Percentiles rank a stretch among this genome's conserved stretches.
These are phyloP conservation scores for Quercus phellos DNA, from an alignment of 331 rosid genomes.

Conservation along the genomic window DNA sequence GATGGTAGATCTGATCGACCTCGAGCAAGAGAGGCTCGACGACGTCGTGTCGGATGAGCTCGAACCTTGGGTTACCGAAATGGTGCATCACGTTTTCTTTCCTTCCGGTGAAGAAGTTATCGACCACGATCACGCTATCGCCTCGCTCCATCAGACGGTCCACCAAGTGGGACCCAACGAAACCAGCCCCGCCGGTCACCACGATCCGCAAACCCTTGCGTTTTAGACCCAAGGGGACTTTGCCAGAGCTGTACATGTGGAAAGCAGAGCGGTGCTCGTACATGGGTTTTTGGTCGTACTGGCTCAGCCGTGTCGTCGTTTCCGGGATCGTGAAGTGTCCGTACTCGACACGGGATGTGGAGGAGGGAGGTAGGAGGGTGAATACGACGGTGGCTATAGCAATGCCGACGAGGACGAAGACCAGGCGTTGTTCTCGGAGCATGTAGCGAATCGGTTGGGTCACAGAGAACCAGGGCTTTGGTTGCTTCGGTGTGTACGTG, in stretches of 20 bases:
- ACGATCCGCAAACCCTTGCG: slow-evolving; percentile 81
- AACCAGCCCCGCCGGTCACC: slow-evolving; percentile 91
- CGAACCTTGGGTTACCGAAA: slow-evolving; percentile 78
- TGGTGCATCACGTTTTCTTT: slow-evolving; percentile 91
- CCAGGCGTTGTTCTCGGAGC: slow-evolving; percentile 75
- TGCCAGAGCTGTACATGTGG: slow-evolving; percentile 42
- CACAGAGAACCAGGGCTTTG: slow-evolving; percentile 69
- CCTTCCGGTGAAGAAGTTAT: slow-evolving; percentile 84
- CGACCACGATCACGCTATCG: slow-evolving; percentile 84
- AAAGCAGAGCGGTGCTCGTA: slow-evolving; percentile 33
- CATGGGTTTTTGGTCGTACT: slow-evolving; percentile 14
- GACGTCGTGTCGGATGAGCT: slow-evolving; percentile 90
- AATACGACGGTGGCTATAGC: slow-evolving; percentile 60
- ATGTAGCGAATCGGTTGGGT: slow-evolving; percentile 66
- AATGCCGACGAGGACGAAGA: slow-evolving; percentile 71
- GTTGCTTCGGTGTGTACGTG: slow-evolving; percentile 66
- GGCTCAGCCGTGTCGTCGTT: slow-evolving; percentile 13
- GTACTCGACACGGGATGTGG: slow-evolving; percentile 24
- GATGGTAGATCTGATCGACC: slow-evolving; percentile 96
- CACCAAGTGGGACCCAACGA: slow-evolving; percentile 85
- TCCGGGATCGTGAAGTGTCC: slow-evolving; percentile 20
- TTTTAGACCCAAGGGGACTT: slow-evolving; percentile 66
- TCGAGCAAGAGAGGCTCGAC: slow-evolving; percentile 87
- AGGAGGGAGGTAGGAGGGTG: slow-evolving; percentile 49
- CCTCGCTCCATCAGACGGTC: slow-evolving; percentile 84